Percentiles rank a stretch among this genome's conserved stretches.
Conservation (phyloP, 2,329 filamentous ascomycete species). For the Podosphaera aphanis region DNA sequence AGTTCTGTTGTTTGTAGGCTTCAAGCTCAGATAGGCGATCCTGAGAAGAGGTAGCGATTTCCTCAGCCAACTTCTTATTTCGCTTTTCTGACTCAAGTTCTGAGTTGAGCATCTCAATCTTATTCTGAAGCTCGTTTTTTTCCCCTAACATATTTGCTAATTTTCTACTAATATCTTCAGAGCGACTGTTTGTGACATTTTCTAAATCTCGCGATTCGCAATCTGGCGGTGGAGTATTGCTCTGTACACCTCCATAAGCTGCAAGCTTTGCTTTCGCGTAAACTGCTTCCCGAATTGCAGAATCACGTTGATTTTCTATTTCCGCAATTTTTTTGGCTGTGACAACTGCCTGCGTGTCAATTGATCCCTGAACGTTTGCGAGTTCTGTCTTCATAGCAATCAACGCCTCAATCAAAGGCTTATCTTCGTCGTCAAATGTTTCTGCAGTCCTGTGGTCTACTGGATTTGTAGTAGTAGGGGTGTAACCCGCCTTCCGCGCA, state of each 20-base stretch:
- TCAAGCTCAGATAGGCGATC: constrained; percentile 69
- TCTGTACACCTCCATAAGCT: constrained; percentile 48
- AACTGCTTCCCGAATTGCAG: constrained; percentile 80
- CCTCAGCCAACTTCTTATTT: constrained; percentile 66
- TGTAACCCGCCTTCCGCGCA: constrained; percentile 74
- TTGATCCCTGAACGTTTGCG: constrained; percentile 66
- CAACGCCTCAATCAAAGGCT: constrained; percentile 74
- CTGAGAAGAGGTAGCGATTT: constrained; percentile 62
- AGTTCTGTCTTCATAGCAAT: constrained; percentile 78
- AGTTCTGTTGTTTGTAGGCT: constrained; percentile 57
- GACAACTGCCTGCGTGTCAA: constrained; percentile 67
- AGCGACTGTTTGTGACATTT: constrained; percentile 32
- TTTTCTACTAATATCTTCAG: constrained; percentile 55
- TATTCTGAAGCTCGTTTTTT: constrained; percentile 61
- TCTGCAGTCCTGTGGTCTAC: constrained; percentile 58
- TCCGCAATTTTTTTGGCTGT: constrained; percentile 81
- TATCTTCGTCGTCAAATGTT: constrained; percentile 75
- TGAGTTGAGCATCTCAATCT: constrained; percentile 40
- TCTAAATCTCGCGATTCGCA: constrained; percentile 35
- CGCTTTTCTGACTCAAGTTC: constrained; percentile 65
- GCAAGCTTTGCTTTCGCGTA: constrained; percentile 87
- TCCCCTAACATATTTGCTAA: constrained; percentile 58
- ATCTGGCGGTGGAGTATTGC: constrained; percentile 34
- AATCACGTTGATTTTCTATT: constrained; percentile 81
- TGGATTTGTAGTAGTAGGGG: constrained; percentile 43